Evolutionary conservation across 1,284 basidiomycete species (phyloP).

Genomic region (Ganoderma resinaceum): DNA sequence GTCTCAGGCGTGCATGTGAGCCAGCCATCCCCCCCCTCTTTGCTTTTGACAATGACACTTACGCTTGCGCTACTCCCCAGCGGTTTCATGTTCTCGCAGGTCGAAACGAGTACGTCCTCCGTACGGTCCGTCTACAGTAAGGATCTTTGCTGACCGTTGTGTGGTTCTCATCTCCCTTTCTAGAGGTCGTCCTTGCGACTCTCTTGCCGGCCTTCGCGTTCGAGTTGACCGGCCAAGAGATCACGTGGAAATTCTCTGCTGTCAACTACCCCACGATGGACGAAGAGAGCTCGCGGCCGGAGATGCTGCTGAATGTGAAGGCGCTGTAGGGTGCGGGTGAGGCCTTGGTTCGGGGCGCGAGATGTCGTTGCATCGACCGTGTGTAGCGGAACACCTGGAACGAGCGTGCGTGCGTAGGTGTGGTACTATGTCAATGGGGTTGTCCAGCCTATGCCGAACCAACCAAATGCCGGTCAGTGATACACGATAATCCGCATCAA

Average conservation of each 20-base stretch:
- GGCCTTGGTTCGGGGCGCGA: too few relatives aligned
- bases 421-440: too few relatives aligned
- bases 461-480: too few relatives aligned
- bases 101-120: conserved; percentile 29
- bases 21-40: not conserved
- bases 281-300: conserved; percentile 3
- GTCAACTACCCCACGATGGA: conserved; percentile 12
- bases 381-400: too few relatives aligned
- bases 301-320: conserved; percentile 10
- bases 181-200: not conserved
- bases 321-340: not conserved
- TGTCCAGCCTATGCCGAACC: too few relatives aligned
- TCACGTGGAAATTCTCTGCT: conserved; percentile 6
- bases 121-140: not conserved
- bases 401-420: too few relatives aligned
- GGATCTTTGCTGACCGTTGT: not conserved
- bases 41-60: not conserved
- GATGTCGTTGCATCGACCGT: too few relatives aligned
- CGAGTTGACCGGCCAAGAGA: conserved; percentile 6
- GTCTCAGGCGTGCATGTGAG: conserved; percentile 17
- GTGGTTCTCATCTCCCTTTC: too few relatives aligned
- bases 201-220: conserved; percentile 5
- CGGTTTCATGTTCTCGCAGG: conserved; percentile 31
- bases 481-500: too few relatives aligned
- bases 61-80: not conserved